Conservation (phyloP, 495 filamentous ascomycete genomes). For the Penicillium desertorum region DNA sequence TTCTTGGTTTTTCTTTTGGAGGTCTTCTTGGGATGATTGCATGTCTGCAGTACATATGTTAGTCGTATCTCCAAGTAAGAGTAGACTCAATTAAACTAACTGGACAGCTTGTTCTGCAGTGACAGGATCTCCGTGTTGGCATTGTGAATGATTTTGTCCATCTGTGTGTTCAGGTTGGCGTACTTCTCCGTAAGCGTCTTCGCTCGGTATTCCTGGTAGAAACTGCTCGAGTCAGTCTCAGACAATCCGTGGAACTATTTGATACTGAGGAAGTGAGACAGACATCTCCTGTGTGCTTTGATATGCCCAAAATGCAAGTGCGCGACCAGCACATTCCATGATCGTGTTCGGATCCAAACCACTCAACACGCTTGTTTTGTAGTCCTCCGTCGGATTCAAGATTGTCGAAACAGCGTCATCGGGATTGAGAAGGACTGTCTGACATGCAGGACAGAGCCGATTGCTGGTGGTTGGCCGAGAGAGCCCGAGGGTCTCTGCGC, state of each 20-base stretch:
- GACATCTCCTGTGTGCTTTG: conserved; percentile 92
- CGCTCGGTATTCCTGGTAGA: conserved; percentile 77
- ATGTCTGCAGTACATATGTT: conserved; percentile 49
- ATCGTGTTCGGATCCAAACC: conserved; percentile 81
- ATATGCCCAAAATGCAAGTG: conserved; percentile 85
- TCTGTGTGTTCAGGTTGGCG: conserved; percentile 61
- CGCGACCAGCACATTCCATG: conserved; percentile 87
- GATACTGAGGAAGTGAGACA: conserved; percentile 5
- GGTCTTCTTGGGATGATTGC: conserved; percentile 61
- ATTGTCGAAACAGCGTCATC: conserved; percentile 77
- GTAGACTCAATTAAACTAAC: conserved; percentile 30
- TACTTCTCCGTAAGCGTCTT: conserved; percentile 77
- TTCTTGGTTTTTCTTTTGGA: conserved; percentile 76
- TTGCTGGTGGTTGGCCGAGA: conserved; percentile 54
- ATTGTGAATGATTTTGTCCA: conserved; percentile 79
- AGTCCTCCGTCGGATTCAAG: conserved; percentile 86
- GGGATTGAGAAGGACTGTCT: conserved; percentile 62
- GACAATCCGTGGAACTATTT: not conserved
- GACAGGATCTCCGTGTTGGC: conserved; percentile 75
- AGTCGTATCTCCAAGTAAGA: conserved; percentile 5
- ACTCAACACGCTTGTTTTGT: conserved; percentile 86
- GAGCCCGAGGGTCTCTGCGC: conserved; percentile 68
- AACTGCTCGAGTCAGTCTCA: conserved; percentile 45
- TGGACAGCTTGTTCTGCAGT: conserved; percentile 61
- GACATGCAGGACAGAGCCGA: conserved; percentile 80